phyloP scores from a whole-genome alignment of 2,329 filamentous ascomycete species.

The Xylaria arbuscula region DNA sequence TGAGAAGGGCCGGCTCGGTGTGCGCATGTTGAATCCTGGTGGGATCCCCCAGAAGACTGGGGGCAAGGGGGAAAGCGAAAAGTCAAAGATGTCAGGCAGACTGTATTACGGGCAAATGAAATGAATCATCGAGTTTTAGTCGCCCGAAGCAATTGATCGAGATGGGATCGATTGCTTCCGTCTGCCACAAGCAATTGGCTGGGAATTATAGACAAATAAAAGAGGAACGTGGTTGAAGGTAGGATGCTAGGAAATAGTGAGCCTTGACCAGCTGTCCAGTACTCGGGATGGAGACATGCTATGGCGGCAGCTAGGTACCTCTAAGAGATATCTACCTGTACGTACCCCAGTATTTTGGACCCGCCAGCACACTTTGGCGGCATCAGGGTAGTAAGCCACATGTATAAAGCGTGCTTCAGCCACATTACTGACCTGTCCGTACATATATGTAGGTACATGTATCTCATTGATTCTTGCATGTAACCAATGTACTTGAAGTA shows the following conservation, averaged over 20 bases:
- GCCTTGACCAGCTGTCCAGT: constrained; percentile 34
- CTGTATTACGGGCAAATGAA: constrained; percentile 10
- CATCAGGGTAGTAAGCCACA: not conserved
- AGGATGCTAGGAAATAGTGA: not conserved
- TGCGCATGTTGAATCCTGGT: constrained; percentile 60
- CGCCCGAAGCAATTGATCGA: constrained; percentile 8
- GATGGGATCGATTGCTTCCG: constrained; percentile 5
- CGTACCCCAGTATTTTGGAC: constrained; percentile 1
- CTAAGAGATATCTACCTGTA: not conserved
- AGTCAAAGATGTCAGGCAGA: constrained; percentile 50
- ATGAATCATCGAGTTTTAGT: constrained; percentile 29
- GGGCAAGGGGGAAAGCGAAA: constrained; percentile 23
- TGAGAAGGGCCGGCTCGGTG: constrained; percentile 62
- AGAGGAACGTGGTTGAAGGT: constrained; percentile 11
- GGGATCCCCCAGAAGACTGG: constrained; percentile 43
- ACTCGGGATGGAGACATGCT: not conserved
- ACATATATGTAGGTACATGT: not conserved
- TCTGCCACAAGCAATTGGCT: constrained; percentile 22
- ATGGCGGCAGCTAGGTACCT: not conserved
- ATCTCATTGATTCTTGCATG: not conserved
- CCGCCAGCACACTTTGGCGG: not conserved
- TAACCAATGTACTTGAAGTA: no score
- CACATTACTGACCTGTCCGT: not conserved
- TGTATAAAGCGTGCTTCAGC: not conserved
- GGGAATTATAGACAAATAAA: constrained; percentile 3